These are phyloP conservation scores for Blastobotrys illinoisensis DNA, from an alignment of 1,139 yeast species.

Conservation along the genomic window DNA sequence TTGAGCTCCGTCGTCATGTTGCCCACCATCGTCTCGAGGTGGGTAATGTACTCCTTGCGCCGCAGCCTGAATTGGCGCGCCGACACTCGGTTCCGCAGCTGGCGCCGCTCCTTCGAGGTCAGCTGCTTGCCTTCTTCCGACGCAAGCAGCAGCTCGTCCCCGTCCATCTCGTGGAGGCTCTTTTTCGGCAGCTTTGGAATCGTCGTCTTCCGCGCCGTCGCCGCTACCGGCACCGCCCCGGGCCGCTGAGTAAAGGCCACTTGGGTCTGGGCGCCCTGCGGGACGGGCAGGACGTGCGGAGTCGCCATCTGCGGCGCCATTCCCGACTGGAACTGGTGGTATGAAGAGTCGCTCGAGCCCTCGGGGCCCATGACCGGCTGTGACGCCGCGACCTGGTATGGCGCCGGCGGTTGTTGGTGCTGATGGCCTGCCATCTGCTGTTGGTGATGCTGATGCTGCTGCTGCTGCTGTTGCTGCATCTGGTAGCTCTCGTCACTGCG, in stretches of 20 bases:
- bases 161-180: constrained; percentile 19
- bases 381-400: neutral
- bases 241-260: neutral
- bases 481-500: neutral
- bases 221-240: neutral
- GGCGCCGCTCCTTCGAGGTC: constrained; percentile 30
- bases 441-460: neutral
- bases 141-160: constrained; percentile 28
- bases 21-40: constrained; percentile 27
- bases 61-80: constrained; percentile 33
- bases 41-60: constrained; percentile 32
- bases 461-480: neutral
- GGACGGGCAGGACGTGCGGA: neutral
- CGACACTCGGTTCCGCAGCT: constrained; percentile 31
- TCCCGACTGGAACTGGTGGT: neutral
- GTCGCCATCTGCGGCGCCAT: neutral
- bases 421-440: neutral
- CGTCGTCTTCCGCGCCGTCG: constrained; percentile 1
- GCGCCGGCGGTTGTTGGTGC: neutral
- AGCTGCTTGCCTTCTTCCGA: constrained; percentile 30
- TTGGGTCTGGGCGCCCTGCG: neutral
- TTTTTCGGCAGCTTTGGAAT: constrained; percentile 2
- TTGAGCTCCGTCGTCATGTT: constrained; percentile 24
- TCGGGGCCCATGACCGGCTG: neutral
- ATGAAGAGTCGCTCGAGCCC: neutral